Evolutionary conservation across 1,284 basidiomycete species (phyloP).

Genomic region (Papiliotrema nemorosa): DNA sequence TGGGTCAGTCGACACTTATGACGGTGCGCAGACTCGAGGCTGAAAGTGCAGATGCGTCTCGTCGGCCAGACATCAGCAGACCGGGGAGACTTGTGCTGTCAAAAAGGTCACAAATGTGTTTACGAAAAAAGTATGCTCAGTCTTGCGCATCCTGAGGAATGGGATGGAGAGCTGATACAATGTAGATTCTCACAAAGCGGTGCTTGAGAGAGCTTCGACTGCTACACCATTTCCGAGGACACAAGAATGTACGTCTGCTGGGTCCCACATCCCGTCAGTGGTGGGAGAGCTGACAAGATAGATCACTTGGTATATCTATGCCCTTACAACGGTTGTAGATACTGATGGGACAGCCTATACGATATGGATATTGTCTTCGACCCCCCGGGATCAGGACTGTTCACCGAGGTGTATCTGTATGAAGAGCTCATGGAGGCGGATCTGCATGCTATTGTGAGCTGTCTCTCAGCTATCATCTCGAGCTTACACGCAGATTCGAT

Average conservation of each 20-base stretch:
- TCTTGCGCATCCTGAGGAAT: not conserved
- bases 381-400: constrained; percentile 68
- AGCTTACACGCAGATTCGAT: constrained; percentile 69
- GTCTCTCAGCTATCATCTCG: not conserved
- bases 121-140: constrained; percentile 61
- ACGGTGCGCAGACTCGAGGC: not conserved
- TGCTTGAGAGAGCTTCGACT: constrained; percentile 92
- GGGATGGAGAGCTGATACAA: not conserved
- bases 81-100: constrained; percentile 78
- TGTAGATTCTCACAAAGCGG: constrained; percentile 83
- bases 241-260: constrained; percentile 73
- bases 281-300: constrained; percentile 16
- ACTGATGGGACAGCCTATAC: constrained; percentile 61
- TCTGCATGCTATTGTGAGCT: constrained; percentile 88
- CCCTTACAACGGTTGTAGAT: not conserved
- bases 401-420: constrained; percentile 94
- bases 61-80: constrained; percentile 74
- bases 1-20: constrained; percentile 53
- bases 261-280: not conserved
- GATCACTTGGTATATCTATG: constrained; percentile 42
- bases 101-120: constrained; percentile 87
- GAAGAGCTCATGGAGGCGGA: constrained; percentile 99
- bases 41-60: constrained; percentile 62
- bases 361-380: constrained; percentile 96
- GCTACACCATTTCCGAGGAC: constrained; percentile 90